phyloP scores from a whole-genome alignment of 2,329 filamentous ascomycete species.

The Phaeosphaeria sp. region DNA sequence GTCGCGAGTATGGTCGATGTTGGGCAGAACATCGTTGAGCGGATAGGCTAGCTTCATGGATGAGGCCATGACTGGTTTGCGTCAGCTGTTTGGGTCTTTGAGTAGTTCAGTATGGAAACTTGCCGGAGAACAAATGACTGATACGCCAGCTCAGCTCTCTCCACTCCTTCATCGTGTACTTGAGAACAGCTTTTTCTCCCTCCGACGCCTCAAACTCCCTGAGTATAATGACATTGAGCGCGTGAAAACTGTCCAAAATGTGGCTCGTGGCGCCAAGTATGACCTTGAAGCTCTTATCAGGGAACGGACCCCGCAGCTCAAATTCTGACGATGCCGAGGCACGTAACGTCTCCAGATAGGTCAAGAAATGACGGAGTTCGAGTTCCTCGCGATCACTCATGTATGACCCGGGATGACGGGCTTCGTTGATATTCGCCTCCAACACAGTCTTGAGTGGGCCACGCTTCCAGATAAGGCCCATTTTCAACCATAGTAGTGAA shows the following conservation, averaged over 20 bases:
- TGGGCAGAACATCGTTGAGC: constrained; percentile 85
- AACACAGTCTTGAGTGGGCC: constrained; percentile 80
- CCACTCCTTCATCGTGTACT: constrained; percentile 80
- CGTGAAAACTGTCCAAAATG: constrained; percentile 92
- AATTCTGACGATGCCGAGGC: constrained; percentile 82
- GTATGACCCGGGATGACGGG: constrained; percentile 61
- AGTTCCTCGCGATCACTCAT: constrained; percentile 89
- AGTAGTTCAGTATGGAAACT: constrained; percentile 19
- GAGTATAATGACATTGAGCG: constrained; percentile 90
- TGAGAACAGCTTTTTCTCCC: constrained; percentile 81
- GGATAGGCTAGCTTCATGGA: constrained; percentile 96
- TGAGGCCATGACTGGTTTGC: constrained; percentile 74
- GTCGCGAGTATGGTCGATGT: constrained; percentile 80
- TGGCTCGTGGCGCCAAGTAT: constrained; percentile 82
- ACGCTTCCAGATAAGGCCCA: constrained; percentile 95
- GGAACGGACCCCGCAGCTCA: constrained; percentile 86
- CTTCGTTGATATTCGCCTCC: constrained; percentile 39
- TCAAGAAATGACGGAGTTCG: constrained; percentile 80
- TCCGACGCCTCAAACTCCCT: constrained; percentile 77
- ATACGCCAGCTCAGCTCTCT: constrained; percentile 84
- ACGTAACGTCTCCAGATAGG: constrained; percentile 76
- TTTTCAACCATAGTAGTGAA: constrained; percentile 88
- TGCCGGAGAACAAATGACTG: constrained; percentile 78
- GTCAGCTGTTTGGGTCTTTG: constrained; percentile 15
- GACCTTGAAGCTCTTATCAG: constrained; percentile 72